Evolutionary conservation across 208 protist species (phyloP), one percentile per base, ranked within the genome.

Genomic region (Acanthamoeba culbertsoni): DNA sequence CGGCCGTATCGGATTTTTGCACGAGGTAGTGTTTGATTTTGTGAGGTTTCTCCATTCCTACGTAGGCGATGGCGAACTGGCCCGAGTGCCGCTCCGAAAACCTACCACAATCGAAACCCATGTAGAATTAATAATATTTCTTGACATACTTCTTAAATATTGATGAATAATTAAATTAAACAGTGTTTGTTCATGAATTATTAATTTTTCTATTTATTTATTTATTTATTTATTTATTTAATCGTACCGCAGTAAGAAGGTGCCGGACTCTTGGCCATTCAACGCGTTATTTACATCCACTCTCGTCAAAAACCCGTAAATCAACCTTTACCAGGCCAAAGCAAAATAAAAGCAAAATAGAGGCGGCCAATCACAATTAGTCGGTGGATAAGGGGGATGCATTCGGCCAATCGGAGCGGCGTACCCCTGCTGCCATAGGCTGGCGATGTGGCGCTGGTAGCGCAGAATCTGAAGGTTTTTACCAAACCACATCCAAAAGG

Each of bases 11-110:
- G 12, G 59, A 77, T 43, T 92, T 92, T 92, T 92, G 86, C 8
- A 92, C 86, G 42, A 92, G 62, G 62, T 92, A 92, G 40, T 92
- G 86, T 43, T 92, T 92, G 62, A 92, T 79, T 33, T 89, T 94
- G 68, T 88, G 79, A 23, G 68, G 79, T 35, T 23, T 86, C 35
- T 91, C 35, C 46, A 79, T 92, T 10, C 86, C 86, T 33, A 92
- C 59, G 62, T 91, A 88, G 35, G 86, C 86, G 35, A 92, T 92
- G 26, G 57, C 86, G 40, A 92, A 92, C 86, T 92, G 86, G 42
- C 86, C 86, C 23, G 59, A 57, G 86, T 92, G 86, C 42, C 86
- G 55, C 35, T 92, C 86, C 43, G 86, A 92, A 37, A 68, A 92
- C 31, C 79, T 89, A 5, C 5, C 8, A 37, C 23, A 18, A 20